These are phyloP conservation scores for Salix purpurea DNA, from an alignment of 345 rosid genomes.

Conservation along the genomic window DNA sequence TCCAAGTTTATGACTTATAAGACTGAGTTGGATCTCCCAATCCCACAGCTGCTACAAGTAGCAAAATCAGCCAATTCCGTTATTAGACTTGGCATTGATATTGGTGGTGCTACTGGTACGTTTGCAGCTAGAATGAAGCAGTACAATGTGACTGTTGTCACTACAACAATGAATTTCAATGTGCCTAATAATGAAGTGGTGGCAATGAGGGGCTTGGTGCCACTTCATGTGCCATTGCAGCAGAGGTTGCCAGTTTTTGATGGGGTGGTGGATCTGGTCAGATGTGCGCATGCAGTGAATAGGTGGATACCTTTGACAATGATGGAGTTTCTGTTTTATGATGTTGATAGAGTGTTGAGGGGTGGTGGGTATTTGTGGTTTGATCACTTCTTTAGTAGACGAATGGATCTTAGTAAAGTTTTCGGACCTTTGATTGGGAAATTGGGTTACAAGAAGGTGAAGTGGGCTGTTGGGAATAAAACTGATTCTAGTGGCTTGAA, in stretches of 20 bases:
- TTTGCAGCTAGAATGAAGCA: conserved; percentile 83
- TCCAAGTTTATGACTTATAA: conserved; percentile 45
- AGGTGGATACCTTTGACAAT: conserved; percentile 82
- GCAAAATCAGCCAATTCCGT: conserved; percentile 53
- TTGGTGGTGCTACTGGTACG: conserved; percentile 87
- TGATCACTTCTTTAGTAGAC: conserved; percentile 81
- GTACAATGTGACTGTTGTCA: conserved; percentile 60
- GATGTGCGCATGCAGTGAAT: conserved; percentile 88
- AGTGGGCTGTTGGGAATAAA: conserved; percentile 81
- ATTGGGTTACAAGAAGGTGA: conserved; percentile 91
- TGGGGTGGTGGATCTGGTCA: conserved; percentile 81
- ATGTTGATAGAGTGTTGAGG: conserved; percentile 77
- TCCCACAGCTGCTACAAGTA: conserved; percentile 69
- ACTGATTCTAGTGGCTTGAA: conserved; percentile 58
- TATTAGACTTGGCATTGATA: conserved; percentile 72
- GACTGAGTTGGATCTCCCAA: conserved; percentile 85
- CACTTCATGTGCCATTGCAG: conserved; percentile 89
- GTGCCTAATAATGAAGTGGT: conserved; percentile 89
- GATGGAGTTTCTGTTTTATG: conserved; percentile 82
- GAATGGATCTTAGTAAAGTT: conserved; percentile 59
- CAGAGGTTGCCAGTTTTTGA: conserved; percentile 89
- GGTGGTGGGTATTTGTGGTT: conserved; percentile 89
- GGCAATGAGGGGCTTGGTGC: conserved; percentile 80
- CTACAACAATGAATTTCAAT: conserved; percentile 88
- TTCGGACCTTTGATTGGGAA: conserved; percentile 77